A percentile compares a stretch with the other conserved stretches of the same genome.
Conservation (phyloP, 2,329 filamentous ascomycete species). For the Colletotrichum siamense region DNA sequence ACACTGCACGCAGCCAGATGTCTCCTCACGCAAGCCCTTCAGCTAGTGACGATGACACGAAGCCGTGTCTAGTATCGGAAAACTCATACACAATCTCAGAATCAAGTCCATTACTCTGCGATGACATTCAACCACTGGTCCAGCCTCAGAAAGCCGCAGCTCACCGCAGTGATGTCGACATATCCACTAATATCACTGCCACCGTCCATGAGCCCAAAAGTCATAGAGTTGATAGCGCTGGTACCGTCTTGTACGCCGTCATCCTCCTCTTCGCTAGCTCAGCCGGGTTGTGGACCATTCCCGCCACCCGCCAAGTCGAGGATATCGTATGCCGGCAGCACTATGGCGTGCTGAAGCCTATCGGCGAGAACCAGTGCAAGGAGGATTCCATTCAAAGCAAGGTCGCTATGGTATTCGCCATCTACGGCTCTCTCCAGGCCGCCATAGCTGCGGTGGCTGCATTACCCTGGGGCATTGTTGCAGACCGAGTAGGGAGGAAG, state of each 20-base stretch:
- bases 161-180: not conserved
- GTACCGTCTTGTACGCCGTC: not conserved
- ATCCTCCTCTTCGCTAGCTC: not conserved
- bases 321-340: not conserved
- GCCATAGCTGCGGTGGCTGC: slow-evolving; percentile 34
- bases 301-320: not conserved
- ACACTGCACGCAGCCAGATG: not conserved
- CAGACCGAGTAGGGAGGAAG: slow-evolving; percentile 42
- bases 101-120: not conserved
- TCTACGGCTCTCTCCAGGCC: slow-evolving; percentile 32
- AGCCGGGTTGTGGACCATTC: not conserved
- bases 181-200: not conserved
- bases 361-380: slow-evolving; percentile 27
- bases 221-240: not conserved
- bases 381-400: slow-evolving; percentile 37
- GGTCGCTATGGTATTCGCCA: slow-evolving; percentile 39
- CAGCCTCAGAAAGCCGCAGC: not conserved
- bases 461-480: slow-evolving; percentile 41
- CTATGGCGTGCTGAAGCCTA: not conserved
- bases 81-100: not conserved
- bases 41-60: not conserved
- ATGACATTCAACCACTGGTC: not conserved
- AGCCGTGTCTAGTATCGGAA: not conserved
- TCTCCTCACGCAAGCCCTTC: not conserved
- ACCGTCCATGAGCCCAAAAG: not conserved